A percentile compares a stretch with the other conserved stretches of the same genome.
Conservation (phyloP, 495 filamentous ascomycete species). For the Xylaria intraflava region DNA sequence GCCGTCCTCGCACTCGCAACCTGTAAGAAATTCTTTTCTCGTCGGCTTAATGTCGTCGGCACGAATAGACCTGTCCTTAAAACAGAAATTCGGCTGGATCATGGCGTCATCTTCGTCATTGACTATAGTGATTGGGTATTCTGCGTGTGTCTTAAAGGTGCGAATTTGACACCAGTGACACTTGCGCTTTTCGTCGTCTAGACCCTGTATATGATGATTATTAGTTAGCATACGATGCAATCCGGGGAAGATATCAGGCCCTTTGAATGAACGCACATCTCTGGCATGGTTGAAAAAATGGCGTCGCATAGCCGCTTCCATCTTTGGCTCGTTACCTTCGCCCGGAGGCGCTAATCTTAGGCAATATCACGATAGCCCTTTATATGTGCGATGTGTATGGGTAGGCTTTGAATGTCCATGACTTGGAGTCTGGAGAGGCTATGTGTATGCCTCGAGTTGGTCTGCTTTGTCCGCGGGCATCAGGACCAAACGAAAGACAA, state of each 20-base stretch:
- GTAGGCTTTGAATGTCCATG: background rate
- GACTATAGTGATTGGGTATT: conserved; percentile 40
- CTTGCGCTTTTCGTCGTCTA: conserved; percentile 20
- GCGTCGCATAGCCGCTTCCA: conserved; percentile 31
- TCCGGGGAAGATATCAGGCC: background rate
- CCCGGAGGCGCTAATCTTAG: background rate
- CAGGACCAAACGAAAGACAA: background rate
- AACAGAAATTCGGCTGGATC: conserved; percentile 46
- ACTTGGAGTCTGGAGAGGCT: background rate
- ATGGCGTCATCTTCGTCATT: conserved; percentile 40
- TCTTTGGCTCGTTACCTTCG: conserved; percentile 11
- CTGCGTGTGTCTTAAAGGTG: conserved; percentile 33
- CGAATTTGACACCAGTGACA: conserved; percentile 51
- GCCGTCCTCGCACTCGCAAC: conserved; percentile 45
- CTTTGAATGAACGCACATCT: conserved; percentile 16
- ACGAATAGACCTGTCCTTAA: conserved; percentile 44
- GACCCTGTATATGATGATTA: conserved; percentile 5
- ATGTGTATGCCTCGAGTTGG: background rate
- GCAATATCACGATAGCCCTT: background rate
- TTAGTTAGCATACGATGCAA: background rate
- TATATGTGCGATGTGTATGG: background rate
- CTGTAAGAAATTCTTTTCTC: conserved; percentile 44
- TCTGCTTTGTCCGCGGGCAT: background rate
- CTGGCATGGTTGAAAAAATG: conserved; percentile 40
- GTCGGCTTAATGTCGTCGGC: conserved; percentile 39